Percentiles rank a stretch among this genome's conserved stretches.
Conservation (phyloP, 768 basidiomycete species). For the Hydnomerulius pinastri region DNA sequence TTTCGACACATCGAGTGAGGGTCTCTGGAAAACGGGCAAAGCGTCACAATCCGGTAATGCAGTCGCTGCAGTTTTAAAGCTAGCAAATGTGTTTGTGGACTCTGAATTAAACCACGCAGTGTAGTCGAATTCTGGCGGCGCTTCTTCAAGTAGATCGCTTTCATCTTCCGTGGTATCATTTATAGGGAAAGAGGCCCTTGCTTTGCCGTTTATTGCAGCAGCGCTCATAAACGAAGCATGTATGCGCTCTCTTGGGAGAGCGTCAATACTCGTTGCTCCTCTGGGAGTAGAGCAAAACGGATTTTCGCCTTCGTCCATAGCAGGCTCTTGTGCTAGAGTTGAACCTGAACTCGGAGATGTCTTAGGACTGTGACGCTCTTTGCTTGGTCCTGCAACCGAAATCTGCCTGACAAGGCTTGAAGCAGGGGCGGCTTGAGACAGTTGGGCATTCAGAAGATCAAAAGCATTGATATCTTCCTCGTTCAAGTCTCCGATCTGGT, state of each 20-base stretch:
- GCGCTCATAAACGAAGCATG: conserved; percentile 20
- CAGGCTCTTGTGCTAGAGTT: background rate
- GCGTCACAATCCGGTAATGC: conserved; percentile 2
- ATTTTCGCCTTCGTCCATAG: conserved; percentile 19
- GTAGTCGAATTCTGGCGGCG: conserved; percentile 42
- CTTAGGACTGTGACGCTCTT: background rate
- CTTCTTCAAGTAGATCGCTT: conserved; percentile 41
- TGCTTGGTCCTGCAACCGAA: background rate
- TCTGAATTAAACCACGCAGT: conserved; percentile 52
- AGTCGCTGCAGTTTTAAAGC: conserved; percentile 41
- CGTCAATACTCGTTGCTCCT: background rate
- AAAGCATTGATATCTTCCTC: conserved; percentile 58
- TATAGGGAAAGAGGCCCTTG: background rate
- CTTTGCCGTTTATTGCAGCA: conserved; percentile 7
- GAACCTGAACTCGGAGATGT: background rate
- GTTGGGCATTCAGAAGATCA: conserved; percentile 49
- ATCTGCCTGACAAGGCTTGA: background rate
- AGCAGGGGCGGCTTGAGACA: conserved; percentile 38
- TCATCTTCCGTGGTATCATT: conserved; percentile 7
- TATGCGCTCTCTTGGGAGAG: conserved; percentile 5
- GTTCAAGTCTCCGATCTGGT: conserved; percentile 50
- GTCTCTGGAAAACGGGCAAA: conserved; percentile 20
- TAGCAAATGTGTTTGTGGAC: conserved; percentile 25
- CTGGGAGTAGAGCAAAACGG: conserved; percentile 15
- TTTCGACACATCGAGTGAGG: background rate